Conservation (phyloP, 768 basidiomycete genomes). For the Leccinum sublutescens region DNA sequence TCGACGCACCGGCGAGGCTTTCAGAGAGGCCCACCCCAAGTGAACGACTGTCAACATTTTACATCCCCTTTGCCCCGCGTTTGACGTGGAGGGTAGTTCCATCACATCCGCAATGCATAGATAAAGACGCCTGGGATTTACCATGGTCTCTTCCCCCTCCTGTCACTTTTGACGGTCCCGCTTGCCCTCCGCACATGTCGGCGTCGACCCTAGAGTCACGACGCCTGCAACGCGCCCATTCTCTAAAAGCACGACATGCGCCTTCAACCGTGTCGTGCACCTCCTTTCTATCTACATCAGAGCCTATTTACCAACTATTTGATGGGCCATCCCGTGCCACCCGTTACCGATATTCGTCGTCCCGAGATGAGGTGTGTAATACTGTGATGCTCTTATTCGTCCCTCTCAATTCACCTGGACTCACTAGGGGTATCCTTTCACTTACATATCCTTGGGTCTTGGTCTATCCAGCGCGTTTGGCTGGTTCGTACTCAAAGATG, state of each 20-base stretch:
- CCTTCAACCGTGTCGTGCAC: slow-evolving; percentile 3
- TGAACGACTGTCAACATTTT: slow-evolving; percentile 11
- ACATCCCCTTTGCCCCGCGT: slow-evolving; percentile 2
- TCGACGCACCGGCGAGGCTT: slow-evolving; percentile 45
- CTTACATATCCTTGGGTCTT: slow-evolving; percentile 12
- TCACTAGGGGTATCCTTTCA: slow-evolving; percentile 4
- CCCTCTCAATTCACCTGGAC: background rate
- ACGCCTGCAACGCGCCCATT: slow-evolving; percentile 13
- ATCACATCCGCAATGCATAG: slow-evolving; percentile 1
- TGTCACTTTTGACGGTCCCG: slow-evolving; percentile 50
- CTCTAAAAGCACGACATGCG: slow-evolving; percentile 1
- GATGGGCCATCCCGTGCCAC: slow-evolving; percentile 45
- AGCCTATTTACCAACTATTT: slow-evolving; percentile 39
- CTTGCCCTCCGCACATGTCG: slow-evolving; percentile 32
- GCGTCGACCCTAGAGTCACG: slow-evolving; percentile 8
- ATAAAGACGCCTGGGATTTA: slow-evolving; percentile 11
- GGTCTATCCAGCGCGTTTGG: slow-evolving; percentile 23
- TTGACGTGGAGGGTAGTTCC: slow-evolving; percentile 9
- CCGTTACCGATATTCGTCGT: slow-evolving; percentile 15
- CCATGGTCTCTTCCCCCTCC: slow-evolving; percentile 43
- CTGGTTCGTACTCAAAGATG: slow-evolving; percentile 21
- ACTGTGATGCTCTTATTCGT: background rate
- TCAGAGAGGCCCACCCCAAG: slow-evolving; percentile 35
- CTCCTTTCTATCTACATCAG: slow-evolving; percentile 26
- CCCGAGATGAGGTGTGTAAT: slow-evolving; percentile 17